Percentiles rank a stretch among this genome's conserved stretches.
phyloP scores from a whole-genome alignment of 495 filamentous ascomycete species.

The Penicillium argentinense region DNA sequence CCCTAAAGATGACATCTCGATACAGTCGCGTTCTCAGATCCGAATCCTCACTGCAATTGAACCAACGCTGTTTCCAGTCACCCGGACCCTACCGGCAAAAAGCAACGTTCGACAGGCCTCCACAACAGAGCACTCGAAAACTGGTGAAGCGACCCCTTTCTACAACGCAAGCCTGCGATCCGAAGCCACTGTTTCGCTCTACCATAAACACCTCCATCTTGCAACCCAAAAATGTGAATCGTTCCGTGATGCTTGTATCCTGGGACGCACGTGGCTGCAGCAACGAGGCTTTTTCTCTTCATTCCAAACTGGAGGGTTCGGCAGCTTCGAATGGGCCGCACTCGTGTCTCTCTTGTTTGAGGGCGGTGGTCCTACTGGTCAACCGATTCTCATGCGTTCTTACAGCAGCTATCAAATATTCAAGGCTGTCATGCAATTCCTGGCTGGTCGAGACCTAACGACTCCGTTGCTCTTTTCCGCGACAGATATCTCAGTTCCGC shows the following conservation, averaged over 20 bases:
- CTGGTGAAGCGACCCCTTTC: slow-evolving; percentile 64
- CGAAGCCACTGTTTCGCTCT: slow-evolving; percentile 70
- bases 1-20: slow-evolving; percentile 20
- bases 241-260: slow-evolving; percentile 78
- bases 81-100: slow-evolving; percentile 67
- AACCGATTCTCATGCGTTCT: slow-evolving; percentile 67
- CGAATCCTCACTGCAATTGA: slow-evolving; percentile 75
- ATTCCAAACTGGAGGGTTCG: slow-evolving; percentile 80
- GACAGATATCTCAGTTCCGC: slow-evolving; percentile 29
- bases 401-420: slow-evolving; percentile 94
- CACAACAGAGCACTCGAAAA: slow-evolving; percentile 35
- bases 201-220: slow-evolving; percentile 69
- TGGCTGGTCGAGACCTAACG: slow-evolving; percentile 69
- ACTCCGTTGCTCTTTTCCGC: slow-evolving; percentile 59
- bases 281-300: slow-evolving; percentile 76
- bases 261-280: slow-evolving; percentile 84
- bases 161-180: slow-evolving; percentile 85
- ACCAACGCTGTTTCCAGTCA: slow-evolving; percentile 61
- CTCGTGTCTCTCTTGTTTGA: slow-evolving; percentile 79
- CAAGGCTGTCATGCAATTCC: slow-evolving; percentile 83
- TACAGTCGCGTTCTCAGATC: slow-evolving; percentile 56
- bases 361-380: slow-evolving; percentile 66
- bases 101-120: slow-evolving; percentile 61
- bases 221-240: slow-evolving; percentile 63
- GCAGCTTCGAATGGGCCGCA: slow-evolving; percentile 85